phyloP scores from a whole-genome alignment of 305 asterid genomes.

The Ilex paraguariensis region DNA sequence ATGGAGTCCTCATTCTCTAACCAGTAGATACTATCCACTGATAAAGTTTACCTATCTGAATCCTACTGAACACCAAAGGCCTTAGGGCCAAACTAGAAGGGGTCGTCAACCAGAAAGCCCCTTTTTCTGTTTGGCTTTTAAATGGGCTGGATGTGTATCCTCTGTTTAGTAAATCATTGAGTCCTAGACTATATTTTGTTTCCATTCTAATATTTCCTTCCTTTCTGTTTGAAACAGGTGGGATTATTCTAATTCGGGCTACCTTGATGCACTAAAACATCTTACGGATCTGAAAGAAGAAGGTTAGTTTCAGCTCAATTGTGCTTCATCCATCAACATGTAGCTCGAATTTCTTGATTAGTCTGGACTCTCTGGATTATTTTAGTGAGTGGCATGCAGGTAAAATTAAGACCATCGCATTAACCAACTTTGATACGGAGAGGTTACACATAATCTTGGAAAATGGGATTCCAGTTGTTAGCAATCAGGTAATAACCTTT shows the following conservation, averaged over 20 bases:
- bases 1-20: too few relatives aligned
- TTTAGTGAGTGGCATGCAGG: conserved; percentile 52
- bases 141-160: too few relatives aligned
- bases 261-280: conserved; percentile 93
- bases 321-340: conserved; percentile 8
- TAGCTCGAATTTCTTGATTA: conserved; percentile 24
- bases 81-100: too few relatives aligned
- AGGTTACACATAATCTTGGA: conserved; percentile 78
- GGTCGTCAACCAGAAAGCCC: too few relatives aligned
- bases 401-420: conserved; percentile 90
- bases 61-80: too few relatives aligned
- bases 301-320: conserved; percentile 46
- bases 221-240: conserved; percentile 55
- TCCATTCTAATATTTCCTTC: neutral
- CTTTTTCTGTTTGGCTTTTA: too few relatives aligned
- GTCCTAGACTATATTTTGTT: neutral
- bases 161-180: too few relatives aligned
- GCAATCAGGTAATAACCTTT: conserved; percentile 69
- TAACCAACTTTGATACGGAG: conserved; percentile 89
- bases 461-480: conserved; percentile 86
- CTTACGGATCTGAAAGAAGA: conserved; percentile 92
- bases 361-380: conserved; percentile 27
- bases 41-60: too few relatives aligned
- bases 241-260: conserved; percentile 90
- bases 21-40: too few relatives aligned